A percentile compares a stretch with the other conserved stretches of the same genome.
Conservation (phyloP, 768 basidiomycete species). For the Termitomyces sp. region DNA sequence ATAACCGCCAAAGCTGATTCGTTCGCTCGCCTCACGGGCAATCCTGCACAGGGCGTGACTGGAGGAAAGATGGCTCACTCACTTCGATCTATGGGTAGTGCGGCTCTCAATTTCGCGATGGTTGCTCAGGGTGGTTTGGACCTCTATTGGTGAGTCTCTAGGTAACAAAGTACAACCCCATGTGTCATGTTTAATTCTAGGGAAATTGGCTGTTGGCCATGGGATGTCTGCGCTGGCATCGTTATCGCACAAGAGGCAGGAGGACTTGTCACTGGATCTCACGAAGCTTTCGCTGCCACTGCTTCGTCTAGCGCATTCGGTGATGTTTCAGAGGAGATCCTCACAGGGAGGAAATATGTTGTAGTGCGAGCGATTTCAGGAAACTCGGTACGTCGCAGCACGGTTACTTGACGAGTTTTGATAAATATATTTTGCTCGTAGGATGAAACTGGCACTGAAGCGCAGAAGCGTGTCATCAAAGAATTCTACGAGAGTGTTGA, state of each 20-base stretch:
- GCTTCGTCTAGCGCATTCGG: constrained; percentile 43
- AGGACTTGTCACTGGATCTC: constrained; percentile 71
- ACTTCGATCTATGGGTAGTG: constrained; percentile 79
- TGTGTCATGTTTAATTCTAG: constrained; percentile 31
- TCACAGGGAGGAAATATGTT: constrained; percentile 79
- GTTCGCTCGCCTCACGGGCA: constrained; percentile 74
- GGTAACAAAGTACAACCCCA: not conserved
- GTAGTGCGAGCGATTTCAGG: constrained; percentile 72
- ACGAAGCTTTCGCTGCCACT: constrained; percentile 42
- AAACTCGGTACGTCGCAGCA: constrained; percentile 39
- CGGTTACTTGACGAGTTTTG: not conserved
- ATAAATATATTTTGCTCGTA: constrained; percentile 19
- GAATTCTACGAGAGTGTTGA: constrained; percentile 86
- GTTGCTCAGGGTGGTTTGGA: constrained; percentile 90
- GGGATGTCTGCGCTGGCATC: constrained; percentile 92
- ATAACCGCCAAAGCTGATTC: constrained; percentile 62
- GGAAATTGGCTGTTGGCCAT: constrained; percentile 82
- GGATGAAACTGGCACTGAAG: constrained; percentile 64
- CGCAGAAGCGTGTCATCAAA: constrained; percentile 76
- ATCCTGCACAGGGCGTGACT: constrained; percentile 56
- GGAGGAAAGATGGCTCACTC: constrained; percentile 87
- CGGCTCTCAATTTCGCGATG: constrained; percentile 77
- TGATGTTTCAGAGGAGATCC: constrained; percentile 64
- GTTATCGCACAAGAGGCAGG: constrained; percentile 93
- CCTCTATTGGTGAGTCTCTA: constrained; percentile 69